Conservation (phyloP, 1,139 yeast species). For the Candida albicans region DNA sequence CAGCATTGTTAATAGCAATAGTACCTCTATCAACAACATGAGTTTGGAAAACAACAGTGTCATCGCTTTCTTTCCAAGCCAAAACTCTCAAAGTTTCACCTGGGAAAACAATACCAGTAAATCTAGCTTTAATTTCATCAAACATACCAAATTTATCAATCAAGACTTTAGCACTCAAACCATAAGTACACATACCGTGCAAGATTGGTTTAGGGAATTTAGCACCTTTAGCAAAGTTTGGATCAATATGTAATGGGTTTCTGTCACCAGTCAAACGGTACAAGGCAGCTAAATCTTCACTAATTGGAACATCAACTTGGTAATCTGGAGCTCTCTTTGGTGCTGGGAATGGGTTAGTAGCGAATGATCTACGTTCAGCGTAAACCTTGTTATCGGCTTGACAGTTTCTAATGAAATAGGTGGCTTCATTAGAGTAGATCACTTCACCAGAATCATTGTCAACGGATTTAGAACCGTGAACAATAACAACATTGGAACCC, state of each 20-base stretch:
- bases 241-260: conserved; percentile 95
- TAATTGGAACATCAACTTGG: conserved; percentile 57
- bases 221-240: conserved; percentile 85
- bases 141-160: conserved; percentile 80
- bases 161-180: conserved; percentile 75
- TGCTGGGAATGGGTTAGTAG: conserved; percentile 63
- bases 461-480: conserved; percentile 70
- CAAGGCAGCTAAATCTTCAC: conserved; percentile 78
- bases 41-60: conserved; percentile 74
- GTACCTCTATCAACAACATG: conserved; percentile 77
- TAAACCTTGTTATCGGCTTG: conserved; percentile 59
- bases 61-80: conserved; percentile 78
- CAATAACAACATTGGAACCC: conserved; percentile 83
- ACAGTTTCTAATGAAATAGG: conserved; percentile 85
- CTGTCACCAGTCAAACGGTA: conserved; percentile 93
- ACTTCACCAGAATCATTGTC: conserved; percentile 71
- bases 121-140: conserved; percentile 86
- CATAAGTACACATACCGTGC: conserved; percentile 90
- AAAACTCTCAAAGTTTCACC: conserved; percentile 83
- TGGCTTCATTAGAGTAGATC: conserved; percentile 78
- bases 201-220: conserved; percentile 84
- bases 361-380: conserved; percentile 53
- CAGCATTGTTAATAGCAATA: conserved; percentile 85
- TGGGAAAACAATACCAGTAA: conserved; percentile 93
- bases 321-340: conserved; percentile 72